phyloP scores from a whole-genome alignment of 441 rosid genomes.

The Pelargonium exstipulatum region DNA sequence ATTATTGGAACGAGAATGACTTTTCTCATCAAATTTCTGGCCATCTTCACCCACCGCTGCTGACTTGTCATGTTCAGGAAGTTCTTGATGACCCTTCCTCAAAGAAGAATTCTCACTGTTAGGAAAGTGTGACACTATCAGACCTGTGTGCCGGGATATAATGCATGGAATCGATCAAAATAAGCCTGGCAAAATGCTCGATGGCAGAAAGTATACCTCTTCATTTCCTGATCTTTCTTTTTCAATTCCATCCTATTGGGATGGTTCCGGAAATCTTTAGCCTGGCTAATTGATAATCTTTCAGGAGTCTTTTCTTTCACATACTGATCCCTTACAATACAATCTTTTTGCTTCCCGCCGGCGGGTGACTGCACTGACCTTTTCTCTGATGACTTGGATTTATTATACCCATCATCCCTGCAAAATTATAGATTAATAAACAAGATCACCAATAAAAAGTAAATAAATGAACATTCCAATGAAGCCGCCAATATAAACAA shows the following conservation, averaged over 20 bases:
- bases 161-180: constrained; percentile 2
- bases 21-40: constrained; percentile 39
- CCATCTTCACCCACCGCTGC: constrained; percentile 31
- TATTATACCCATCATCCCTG: constrained; percentile 29
- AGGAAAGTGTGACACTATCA: constrained; percentile 19
- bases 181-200: neutral
- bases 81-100: constrained; percentile 29
- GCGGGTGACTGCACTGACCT: constrained; percentile 31
- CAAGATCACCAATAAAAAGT: neutral
- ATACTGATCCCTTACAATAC: constrained; percentile 22
- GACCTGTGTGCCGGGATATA: neutral
- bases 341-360: constrained; percentile 31
- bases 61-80: constrained; percentile 36
- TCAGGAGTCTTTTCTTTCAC: constrained; percentile 22
- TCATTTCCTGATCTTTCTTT: constrained; percentile 38
- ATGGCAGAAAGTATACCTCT: constrained; percentile 38
- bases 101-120: constrained; percentile 39
- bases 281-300: constrained; percentile 20
- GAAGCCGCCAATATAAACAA: neutral
- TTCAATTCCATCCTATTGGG: constrained; percentile 28
- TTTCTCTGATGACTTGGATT: constrained; percentile 30
- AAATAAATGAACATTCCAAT: neutral
- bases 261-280: constrained; percentile 6
- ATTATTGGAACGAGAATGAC: constrained; percentile 24
- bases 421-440: neutral